Conservation (phyloP, 208 protist species). For the Zelonia costaricensis region DNA sequence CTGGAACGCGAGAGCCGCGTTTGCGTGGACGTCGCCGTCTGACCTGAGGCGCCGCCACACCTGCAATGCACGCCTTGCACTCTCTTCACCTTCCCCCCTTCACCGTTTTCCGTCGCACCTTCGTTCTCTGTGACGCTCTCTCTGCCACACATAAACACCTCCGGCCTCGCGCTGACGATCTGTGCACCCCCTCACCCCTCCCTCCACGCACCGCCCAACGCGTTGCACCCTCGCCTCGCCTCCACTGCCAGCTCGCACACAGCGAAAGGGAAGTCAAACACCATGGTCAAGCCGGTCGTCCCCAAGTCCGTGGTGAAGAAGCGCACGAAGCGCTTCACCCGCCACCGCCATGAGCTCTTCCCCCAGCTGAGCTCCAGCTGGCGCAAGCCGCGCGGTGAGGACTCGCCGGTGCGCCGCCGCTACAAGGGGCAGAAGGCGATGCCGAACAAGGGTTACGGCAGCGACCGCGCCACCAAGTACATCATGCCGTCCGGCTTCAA, state of each 20-base stretch:
- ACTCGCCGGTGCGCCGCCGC: slow-evolving; percentile 97
- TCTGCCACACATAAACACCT: no score
- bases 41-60: no score
- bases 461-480: slow-evolving; percentile 96
- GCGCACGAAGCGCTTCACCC: slow-evolving; percentile 97
- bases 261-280: slow-evolving; percentile 7
- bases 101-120: no score
- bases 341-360: slow-evolving; percentile 96
- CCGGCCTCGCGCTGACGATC: no score
- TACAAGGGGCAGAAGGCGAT: slow-evolving; percentile 97
- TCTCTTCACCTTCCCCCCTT: no score
- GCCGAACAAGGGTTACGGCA: slow-evolving; percentile 99
- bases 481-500: slow-evolving; percentile 97
- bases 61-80: no score
- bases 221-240: not conserved
- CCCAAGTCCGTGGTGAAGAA: slow-evolving; percentile 97
- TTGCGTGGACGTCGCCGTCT: no score
- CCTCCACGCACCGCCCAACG: not conserved
- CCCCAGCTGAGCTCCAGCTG: slow-evolving; percentile 94
- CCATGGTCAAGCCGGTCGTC: slow-evolving; percentile 94
- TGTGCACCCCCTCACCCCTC: not conserved
- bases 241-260: slow-evolving; percentile 8
- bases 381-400: slow-evolving; percentile 99
- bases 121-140: no score
- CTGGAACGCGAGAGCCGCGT: no score